These are phyloP conservation scores for Cocos nucifera DNA, from an alignment of 176 grass and related monocot species.

Conservation along the genomic window DNA sequence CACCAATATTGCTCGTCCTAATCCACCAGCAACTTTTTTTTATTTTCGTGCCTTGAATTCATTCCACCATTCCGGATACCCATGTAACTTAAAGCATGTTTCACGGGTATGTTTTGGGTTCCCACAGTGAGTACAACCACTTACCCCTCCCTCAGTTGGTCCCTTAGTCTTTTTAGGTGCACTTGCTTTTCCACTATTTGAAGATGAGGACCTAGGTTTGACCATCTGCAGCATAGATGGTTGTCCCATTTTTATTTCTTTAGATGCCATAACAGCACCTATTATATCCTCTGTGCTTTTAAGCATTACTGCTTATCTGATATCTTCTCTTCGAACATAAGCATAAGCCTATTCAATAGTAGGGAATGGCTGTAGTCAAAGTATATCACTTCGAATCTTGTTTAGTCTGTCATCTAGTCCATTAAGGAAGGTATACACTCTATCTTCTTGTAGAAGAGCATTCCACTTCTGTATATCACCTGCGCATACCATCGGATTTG, in stretches of 20 bases:
- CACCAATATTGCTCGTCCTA: too few species aligned
- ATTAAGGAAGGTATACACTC: background rate
- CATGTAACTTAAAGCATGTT: background rate
- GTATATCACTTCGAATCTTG: background rate
- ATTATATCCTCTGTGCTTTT: rapidly evolving
- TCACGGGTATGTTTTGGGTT: background rate
- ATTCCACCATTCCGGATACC: slow-evolving; percentile 1
- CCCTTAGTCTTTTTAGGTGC: too few species aligned
- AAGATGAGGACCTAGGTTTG: too few species aligned
- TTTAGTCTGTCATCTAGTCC: background rate
- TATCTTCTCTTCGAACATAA: background rate
- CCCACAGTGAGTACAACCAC: background rate
- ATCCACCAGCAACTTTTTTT: too few species aligned
- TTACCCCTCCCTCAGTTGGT: too few species aligned
- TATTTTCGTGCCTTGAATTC: background rate
- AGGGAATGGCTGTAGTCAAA: background rate
- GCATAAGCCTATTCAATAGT: background rate
- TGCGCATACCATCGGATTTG: background rate
- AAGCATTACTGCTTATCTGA: background rate
- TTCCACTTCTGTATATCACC: too few species aligned
- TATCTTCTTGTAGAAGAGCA: too few species aligned
- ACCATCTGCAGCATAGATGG: too few species aligned
- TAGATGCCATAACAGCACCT: background rate
- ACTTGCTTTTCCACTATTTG: too few species aligned
- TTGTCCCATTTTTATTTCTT: background rate